A percentile compares a stretch with the other conserved stretches of the same genome.
Evolutionary conservation across 768 basidiomycete species (phyloP).

Genomic region (Sporobolomyces phaffii): DNA sequence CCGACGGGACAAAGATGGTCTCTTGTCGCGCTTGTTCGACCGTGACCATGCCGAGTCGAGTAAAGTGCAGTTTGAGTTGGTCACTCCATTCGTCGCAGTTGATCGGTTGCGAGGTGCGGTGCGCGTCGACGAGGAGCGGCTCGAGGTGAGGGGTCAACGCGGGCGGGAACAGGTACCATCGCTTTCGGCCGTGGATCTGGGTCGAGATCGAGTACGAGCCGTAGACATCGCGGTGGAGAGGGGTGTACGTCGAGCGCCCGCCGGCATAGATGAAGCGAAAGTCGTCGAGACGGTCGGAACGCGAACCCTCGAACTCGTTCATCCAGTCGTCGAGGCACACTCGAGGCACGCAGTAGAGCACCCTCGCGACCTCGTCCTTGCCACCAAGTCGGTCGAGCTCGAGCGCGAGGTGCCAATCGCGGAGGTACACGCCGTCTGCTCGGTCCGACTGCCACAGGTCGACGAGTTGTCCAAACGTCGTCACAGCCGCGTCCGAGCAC

Average conservation of each 20-base stretch:
- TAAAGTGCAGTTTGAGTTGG: background rate
- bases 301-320: slow-evolving; percentile 31
- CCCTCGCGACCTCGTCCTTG: background rate
- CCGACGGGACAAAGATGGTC: slow-evolving; percentile 35
- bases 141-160: background rate
- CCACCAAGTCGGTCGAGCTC: background rate
- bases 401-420: slow-evolving; percentile 36
- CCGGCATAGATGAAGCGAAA: slow-evolving; percentile 41
- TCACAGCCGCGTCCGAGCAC: background rate
- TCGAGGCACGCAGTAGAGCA: slow-evolving; percentile 25
- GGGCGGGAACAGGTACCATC: slow-evolving; percentile 39
- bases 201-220: slow-evolving; percentile 41
- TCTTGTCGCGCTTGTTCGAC: slow-evolving; percentile 9
- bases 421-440: background rate
- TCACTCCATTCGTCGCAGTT: slow-evolving; percentile 23
- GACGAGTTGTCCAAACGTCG: slow-evolving; percentile 4
- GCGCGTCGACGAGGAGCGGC: background rate
- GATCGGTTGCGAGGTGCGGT: slow-evolving; percentile 1
- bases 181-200: slow-evolving; percentile 36
- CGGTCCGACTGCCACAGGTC: background rate
- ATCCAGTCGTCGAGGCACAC: slow-evolving; percentile 41
- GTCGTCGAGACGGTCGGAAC: slow-evolving; percentile 19
- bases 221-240: slow-evolving; percentile 41
- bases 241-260: slow-evolving; percentile 31
- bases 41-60: slow-evolving; percentile 6